phyloP scores from a whole-genome alignment of 1,284 basidiomycete genomes.

The Microbotryomycetes sp. region DNA sequence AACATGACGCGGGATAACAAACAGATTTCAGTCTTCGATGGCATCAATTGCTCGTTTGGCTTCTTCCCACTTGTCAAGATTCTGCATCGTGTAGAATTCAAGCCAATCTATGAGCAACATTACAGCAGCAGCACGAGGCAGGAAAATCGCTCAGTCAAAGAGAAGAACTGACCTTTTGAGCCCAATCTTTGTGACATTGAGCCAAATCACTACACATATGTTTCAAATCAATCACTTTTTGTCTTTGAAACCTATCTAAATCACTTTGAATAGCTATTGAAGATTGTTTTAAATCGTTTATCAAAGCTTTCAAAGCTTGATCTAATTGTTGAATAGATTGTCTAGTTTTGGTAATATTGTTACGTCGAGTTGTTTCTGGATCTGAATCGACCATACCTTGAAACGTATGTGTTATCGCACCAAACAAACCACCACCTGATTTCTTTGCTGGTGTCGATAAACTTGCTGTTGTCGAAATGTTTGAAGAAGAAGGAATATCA shows the following conservation, averaged over 20 bases:
- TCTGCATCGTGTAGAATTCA: slow-evolving; percentile 52
- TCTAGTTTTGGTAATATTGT: slow-evolving; percentile 84
- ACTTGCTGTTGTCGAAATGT: background rate
- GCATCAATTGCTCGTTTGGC: slow-evolving; percentile 82
- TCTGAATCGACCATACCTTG: slow-evolving; percentile 99
- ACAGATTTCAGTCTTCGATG: slow-evolving; percentile 80
- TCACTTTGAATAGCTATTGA: slow-evolving; percentile 95
- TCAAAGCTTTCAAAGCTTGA: slow-evolving; percentile 79
- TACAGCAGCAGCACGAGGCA: background rate
- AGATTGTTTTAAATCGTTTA: slow-evolving; percentile 90
- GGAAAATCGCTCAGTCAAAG: background rate
- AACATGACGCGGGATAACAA: no score
- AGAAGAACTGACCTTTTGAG: slow-evolving; percentile 63
- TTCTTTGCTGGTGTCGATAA: slow-evolving; percentile 4
- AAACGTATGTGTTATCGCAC: slow-evolving; percentile 86
- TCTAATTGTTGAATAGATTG: slow-evolving; percentile 85
- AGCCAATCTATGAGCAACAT: no score
- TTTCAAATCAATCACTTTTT: slow-evolving; percentile 92
- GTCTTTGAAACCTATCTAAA: slow-evolving; percentile 93
- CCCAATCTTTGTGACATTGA: slow-evolving; percentile 87
- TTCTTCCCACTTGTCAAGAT: slow-evolving; percentile 92
- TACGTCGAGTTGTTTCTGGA: slow-evolving; percentile 88
- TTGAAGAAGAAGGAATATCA: slow-evolving; percentile 12
- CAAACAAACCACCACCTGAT: slow-evolving; percentile 60
- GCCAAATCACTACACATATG: slow-evolving; percentile 89